Evolutionary conservation across 345 rosid genomes (phyloP).

Genomic region (Conringia planisiliqua): DNA sequence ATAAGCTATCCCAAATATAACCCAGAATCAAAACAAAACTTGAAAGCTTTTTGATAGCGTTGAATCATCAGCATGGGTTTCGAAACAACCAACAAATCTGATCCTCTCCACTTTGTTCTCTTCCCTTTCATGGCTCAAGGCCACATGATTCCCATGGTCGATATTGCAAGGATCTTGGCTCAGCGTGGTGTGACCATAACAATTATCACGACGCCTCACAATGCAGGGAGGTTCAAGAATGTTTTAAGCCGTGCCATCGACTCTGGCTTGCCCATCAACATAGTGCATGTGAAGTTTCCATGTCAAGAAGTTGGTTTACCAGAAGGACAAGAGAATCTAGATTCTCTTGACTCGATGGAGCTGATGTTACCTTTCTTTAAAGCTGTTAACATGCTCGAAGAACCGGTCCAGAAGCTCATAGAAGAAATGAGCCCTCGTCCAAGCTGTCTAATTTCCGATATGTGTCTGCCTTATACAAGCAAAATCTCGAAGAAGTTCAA

Average conservation of each 20-base stretch:
- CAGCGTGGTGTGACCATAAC: conserved; percentile 39
- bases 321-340: conserved; percentile 37
- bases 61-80: conserved; percentile 5
- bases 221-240: conserved; percentile 23
- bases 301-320: conserved; percentile 30
- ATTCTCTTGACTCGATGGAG: conserved; percentile 24
- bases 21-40: conserved; percentile 5
- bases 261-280: conserved; percentile 28
- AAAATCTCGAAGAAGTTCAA: conserved; percentile 28
- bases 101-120: conserved; percentile 21
- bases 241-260: conserved; percentile 12
- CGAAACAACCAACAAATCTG: neutral
- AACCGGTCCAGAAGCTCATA: conserved; percentile 27
- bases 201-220: conserved; percentile 44
- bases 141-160: conserved; percentile 46
- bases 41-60: neutral
- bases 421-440: conserved; percentile 39
- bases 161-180: conserved; percentile 49
- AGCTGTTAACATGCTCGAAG: conserved; percentile 25
- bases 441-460: conserved; percentile 45
- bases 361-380: conserved; percentile 9
- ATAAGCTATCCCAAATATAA: conserved; percentile 3
- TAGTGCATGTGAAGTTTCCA: conserved; percentile 30
- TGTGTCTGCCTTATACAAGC: conserved; percentile 27
- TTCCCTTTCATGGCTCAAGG: conserved; percentile 19